Conservation (phyloP, 1,284 basidiomycete genomes). For the Cystobasidiaceae sp. region DNA sequence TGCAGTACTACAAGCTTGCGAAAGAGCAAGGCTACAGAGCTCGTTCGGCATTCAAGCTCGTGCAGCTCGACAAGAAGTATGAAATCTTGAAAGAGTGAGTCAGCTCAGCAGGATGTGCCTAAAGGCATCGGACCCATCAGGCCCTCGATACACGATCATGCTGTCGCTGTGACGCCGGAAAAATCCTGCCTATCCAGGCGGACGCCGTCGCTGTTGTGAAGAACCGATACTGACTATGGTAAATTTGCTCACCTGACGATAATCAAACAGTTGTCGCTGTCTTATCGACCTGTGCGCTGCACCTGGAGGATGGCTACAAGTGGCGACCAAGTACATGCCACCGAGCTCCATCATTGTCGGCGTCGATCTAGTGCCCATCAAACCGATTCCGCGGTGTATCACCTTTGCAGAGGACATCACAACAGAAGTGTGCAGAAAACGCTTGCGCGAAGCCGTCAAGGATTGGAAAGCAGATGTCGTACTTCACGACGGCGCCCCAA, state of each 20-base stretch:
- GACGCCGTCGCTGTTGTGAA: too few species aligned
- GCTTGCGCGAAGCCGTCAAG: constrained; percentile 82
- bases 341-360: constrained; percentile 91
- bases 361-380: constrained; percentile 94
- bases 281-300: constrained; percentile 98
- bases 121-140: too few species aligned
- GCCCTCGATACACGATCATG: neutral
- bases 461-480: constrained; percentile 99
- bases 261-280: constrained; percentile 60
- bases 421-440: constrained; percentile 79
- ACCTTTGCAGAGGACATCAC: constrained; percentile 97
- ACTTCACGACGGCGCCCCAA: constrained; percentile 98
- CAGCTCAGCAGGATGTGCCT: too few species aligned
- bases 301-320: constrained; percentile 98
- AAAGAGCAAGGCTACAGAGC: constrained; percentile 97
- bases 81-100: constrained; percentile 68
- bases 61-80: constrained; percentile 98
- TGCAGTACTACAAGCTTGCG: constrained; percentile 49
- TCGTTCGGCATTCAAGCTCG: constrained; percentile 99
- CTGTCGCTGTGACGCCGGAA: too few species aligned
- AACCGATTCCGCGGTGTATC: constrained; percentile 85
- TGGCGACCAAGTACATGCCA: constrained; percentile 98
- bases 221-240: too few species aligned
- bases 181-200: too few species aligned
- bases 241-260: neutral